Percentiles rank a stretch among this genome's conserved stretches.
Evolutionary conservation across 208 protist genomes (phyloP).

Genomic region (Crithidia thermophila): DNA sequence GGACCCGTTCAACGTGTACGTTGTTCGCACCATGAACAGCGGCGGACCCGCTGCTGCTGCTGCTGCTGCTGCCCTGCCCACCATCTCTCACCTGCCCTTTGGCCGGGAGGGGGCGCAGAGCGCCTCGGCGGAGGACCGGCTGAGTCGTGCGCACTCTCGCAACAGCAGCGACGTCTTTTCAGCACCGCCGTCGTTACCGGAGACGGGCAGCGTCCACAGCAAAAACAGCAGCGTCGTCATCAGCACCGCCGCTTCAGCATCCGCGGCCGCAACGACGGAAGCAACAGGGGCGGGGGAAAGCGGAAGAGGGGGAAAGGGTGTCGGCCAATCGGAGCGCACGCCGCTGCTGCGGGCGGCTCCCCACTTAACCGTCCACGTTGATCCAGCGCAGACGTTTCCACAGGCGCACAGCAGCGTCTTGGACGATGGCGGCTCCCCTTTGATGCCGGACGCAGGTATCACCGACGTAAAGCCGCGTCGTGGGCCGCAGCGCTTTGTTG

Average conservation of each 20-base stretch:
- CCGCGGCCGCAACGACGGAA: no score
- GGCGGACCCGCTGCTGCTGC: no score
- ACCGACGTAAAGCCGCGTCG: neutral
- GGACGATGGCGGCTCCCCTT: neutral
- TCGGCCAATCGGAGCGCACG: neutral
- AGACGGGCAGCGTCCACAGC: no score
- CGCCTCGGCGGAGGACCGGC: no score
- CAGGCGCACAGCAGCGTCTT: neutral
- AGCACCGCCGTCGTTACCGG: neutral
- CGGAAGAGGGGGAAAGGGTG: no score
- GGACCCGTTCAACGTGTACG: conserved; percentile 61
- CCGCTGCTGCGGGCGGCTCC: neutral
- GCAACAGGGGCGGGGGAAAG: no score
- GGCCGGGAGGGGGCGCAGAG: no score
- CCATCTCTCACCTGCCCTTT: no score
- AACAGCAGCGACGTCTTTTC: neutral
- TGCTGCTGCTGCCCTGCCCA: no score
- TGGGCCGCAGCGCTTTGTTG: conserved; percentile 21
- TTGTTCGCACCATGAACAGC: conserved; percentile 25
- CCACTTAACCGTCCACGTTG: neutral
- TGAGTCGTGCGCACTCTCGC: conserved; percentile 8
- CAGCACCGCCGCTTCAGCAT: neutral
- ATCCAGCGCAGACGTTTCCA: neutral
- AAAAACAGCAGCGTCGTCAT: neutral
- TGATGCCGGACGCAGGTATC: neutral